Conservation (phyloP, 2,329 filamentous ascomycete species). For the Nannizziopsis arthrosporioides region DNA sequence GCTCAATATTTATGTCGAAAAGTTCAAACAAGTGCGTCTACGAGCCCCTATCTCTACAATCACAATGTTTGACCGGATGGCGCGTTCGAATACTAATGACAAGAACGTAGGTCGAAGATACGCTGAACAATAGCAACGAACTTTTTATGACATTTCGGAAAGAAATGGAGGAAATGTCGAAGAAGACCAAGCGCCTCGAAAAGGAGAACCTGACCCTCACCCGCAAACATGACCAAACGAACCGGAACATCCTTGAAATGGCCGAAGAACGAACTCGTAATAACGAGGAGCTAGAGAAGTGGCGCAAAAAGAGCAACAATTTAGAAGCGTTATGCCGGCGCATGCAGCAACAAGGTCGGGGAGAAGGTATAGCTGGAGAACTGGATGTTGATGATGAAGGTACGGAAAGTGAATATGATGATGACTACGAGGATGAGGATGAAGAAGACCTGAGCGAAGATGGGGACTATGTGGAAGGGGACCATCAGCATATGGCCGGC, state of each 20-base stretch:
- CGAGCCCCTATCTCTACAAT: background rate
- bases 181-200: conserved; percentile 92
- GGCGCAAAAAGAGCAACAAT: conserved; percentile 77
- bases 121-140: conserved; percentile 95
- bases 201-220: conserved; percentile 90
- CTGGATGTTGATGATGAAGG: conserved; percentile 42
- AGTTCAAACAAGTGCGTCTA: conserved; percentile 86
- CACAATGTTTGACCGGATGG: background rate
- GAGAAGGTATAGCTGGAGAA: conserved; percentile 52
- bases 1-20: conserved; percentile 96
- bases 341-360: conserved; percentile 89
- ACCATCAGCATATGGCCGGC: conserved; percentile 40
- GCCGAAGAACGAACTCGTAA: conserved; percentile 76
- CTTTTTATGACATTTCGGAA: conserved; percentile 93
- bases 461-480: conserved; percentile 51
- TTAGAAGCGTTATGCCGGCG: conserved; percentile 88
- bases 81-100: conserved; percentile 9
- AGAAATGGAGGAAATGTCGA: conserved; percentile 99
- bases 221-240: conserved; percentile 84
- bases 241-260: conserved; percentile 93
- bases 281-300: conserved; percentile 63
- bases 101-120: conserved; percentile 76
- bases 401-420: conserved; percentile 42
- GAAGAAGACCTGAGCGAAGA: conserved; percentile 51
- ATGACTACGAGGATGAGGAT: conserved; percentile 48